Conservation (phyloP, 129 eudicot species). For the Dittrichia graveolens region DNA sequence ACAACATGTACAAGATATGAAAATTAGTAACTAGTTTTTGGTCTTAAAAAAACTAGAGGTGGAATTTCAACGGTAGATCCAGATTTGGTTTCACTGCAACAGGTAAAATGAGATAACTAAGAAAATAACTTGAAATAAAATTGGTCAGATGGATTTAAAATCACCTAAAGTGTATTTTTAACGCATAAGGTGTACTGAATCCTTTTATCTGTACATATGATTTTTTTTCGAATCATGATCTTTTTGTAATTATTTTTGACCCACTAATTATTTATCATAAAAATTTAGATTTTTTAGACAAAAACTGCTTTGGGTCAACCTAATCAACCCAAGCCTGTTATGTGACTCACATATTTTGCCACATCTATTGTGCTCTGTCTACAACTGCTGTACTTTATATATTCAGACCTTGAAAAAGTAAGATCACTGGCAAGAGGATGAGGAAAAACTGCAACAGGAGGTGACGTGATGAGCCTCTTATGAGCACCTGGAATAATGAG, state of each 20-base stretch:
- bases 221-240: neutral
- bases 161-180: neutral
- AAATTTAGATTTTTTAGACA: neutral
- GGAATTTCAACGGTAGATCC: neutral
- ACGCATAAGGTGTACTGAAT: neutral
- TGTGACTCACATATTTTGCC: neutral
- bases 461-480: conserved; percentile 88
- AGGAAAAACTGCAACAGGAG: conserved; percentile 98
- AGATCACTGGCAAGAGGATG: conserved; percentile 98
- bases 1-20: conserved; percentile 9
- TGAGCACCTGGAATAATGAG: conserved; percentile 64
- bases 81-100: neutral
- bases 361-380: neutral
- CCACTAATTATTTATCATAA: neutral
- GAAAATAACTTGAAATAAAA: neutral
- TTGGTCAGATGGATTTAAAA: neutral
- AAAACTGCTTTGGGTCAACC: neutral
- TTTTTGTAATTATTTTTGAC: neutral
- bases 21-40: conserved; percentile 15
- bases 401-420: conserved; percentile 70
- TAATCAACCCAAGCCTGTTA: neutral
- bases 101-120: neutral
- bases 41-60: neutral
- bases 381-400: neutral
- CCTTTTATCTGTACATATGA: neutral